phyloP scores from a whole-genome alignment of 148 eudicot genomes.

The Heliosperma pusillum region DNA sequence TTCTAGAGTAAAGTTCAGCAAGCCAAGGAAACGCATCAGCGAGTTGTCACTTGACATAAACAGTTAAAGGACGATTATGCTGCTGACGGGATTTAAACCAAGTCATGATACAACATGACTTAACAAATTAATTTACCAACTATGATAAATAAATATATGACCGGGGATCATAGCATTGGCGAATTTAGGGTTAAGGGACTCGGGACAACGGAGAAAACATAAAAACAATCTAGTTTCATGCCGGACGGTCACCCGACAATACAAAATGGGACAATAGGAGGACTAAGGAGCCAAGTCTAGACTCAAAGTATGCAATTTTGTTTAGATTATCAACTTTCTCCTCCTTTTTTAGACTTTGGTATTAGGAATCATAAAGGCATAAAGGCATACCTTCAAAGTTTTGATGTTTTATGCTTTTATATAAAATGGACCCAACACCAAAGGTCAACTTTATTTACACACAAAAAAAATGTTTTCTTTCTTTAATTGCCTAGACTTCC shows the following conservation, averaged over 20 bases:
- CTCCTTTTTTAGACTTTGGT: neutral
- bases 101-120: too few relatives aligned
- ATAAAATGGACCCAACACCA: neutral
- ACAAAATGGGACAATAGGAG: neutral
- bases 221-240: too few relatives aligned
- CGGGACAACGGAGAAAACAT: too few relatives aligned
- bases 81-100: too few relatives aligned
- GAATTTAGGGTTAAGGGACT: too few relatives aligned
- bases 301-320: neutral
- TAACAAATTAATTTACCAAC: too few relatives aligned
- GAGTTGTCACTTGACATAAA: too few relatives aligned
- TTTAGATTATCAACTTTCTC: neutral
- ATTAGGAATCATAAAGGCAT: neutral
- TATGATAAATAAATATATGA: too few relatives aligned
- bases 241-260: too few relatives aligned
- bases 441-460: neutral
- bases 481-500: neutral
- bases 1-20: neutral
- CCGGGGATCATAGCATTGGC: too few relatives aligned
- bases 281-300: neutral
- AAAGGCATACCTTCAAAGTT: neutral
- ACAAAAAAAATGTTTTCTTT: neutral
- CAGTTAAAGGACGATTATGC: too few relatives aligned
- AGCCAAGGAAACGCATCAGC: too few relatives aligned
- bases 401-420: neutral